phyloP scores from a whole-genome alignment of 2,329 filamentous ascomycete species.

The Leptosphaerulina australis region DNA sequence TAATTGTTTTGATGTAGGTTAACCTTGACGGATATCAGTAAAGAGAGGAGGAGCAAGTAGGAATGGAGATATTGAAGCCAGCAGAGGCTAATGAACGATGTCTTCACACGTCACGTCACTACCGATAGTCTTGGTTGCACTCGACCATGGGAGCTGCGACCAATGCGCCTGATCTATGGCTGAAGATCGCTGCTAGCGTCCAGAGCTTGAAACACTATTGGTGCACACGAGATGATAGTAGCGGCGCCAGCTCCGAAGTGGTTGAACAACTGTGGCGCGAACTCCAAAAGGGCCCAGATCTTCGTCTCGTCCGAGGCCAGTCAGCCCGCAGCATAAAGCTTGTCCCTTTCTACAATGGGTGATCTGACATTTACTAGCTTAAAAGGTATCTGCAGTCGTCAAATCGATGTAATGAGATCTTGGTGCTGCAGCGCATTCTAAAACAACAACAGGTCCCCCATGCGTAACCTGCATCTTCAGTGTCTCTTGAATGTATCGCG shows the following conservation, averaged over 20 bases:
- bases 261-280: conserved; percentile 15
- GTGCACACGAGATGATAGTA: conserved; percentile 1
- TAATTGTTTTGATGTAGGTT: not conserved
- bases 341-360: conserved; percentile 4
- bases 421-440: conserved; percentile 6
- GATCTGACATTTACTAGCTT: conserved; percentile 8
- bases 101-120: conserved; percentile 23
- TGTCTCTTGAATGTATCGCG: conserved; percentile 1
- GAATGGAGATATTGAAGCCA: conserved; percentile 8
- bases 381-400: conserved; percentile 1
- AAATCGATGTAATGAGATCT: not conserved
- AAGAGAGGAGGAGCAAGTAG: not conserved
- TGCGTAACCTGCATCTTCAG: conserved; percentile 2
- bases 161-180: conserved; percentile 20
- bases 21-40: not conserved
- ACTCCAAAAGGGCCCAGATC: conserved; percentile 5
- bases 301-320: conserved; percentile 3
- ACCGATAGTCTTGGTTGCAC: conserved; percentile 8
- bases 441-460: conserved; percentile 1
- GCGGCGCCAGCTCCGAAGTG: not conserved
- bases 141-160: conserved; percentile 11
- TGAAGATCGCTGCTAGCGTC: conserved; percentile 20
- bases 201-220: conserved; percentile 3
- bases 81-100: conserved; percentile 18
- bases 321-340: conserved; percentile 7